Base-by-base conservation (phyloP, 1,139 yeast genomes). In the Hansenula sp. region DNA sequence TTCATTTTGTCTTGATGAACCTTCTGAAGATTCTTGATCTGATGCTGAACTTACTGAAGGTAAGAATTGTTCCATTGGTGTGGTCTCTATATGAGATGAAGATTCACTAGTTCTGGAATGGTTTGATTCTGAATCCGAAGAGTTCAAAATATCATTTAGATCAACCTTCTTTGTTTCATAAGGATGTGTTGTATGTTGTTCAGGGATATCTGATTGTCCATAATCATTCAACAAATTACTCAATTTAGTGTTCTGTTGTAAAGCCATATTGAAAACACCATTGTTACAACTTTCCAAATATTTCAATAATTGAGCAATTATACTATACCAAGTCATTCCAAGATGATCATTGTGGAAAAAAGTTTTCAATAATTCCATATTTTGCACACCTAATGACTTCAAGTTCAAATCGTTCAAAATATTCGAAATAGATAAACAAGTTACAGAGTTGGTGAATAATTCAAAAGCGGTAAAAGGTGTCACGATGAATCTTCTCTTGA, bases 401-500 rank as follows among this genome's bases (percentile, higher is more conserved):
- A 48, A 31, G 8, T 34, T 27, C n/a, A 28, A 25, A 33, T 42
- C 41, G 13, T 43, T 39, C 8, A 48, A 34, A 19, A 48, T 37
- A 5, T 41, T 36, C 6, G 47, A 40, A 7, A 46, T 45, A 9
- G 47, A 67, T 27, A 67, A 52, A 27, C 67, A 57, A 0, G 72
- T 67, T 6, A 66, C 65, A 6, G 68, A 66, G 15, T 61, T 55
- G 2, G 71, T 67, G 49, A 64, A 68, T 2, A 67, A 61, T 47
- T 68, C 67, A 47, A 68, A 67, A 4, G 70, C 70, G 2, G 72
- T 67, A 45, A 68, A 68, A 4, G 72, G 72, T 1, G 71, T 71
- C 18, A 65, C 55, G 2, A 67, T 68, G 66, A 68, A 64, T 43
- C 57, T 51, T 38, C 60, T 53, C 13, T 55, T 52, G 3, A 56